These are phyloP conservation scores for Teratosphaeria epicoccoides DNA, from an alignment of 2,329 filamentous ascomycete species.

Conservation along the genomic window DNA sequence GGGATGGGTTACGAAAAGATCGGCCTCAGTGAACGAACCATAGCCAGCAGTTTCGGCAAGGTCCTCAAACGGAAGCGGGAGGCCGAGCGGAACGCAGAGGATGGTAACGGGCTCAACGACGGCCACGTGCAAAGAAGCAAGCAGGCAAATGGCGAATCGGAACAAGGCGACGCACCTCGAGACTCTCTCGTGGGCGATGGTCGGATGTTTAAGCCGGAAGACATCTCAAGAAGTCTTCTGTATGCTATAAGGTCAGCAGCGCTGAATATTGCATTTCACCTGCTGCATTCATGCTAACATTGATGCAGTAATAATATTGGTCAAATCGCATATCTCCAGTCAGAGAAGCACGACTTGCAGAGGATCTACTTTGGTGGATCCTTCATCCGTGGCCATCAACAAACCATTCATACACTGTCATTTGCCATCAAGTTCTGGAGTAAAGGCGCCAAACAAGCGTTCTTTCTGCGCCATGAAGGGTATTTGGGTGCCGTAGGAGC, in stretches of 20 bases:
- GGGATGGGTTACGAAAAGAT: slow-evolving; percentile 94
- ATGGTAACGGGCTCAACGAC: slow-evolving; percentile 49
- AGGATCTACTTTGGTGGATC: slow-evolving; percentile 97
- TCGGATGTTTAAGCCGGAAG: slow-evolving; percentile 61
- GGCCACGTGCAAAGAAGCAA: slow-evolving; percentile 34
- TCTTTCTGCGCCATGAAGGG: slow-evolving; percentile 90
- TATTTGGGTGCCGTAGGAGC: slow-evolving; percentile 91
- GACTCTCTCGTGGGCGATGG: slow-evolving; percentile 28
- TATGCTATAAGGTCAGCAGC: slow-evolving; percentile 71
- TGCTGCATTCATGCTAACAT: slow-evolving; percentile 16
- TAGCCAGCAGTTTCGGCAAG: slow-evolving; percentile 93
- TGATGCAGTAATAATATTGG: slow-evolving; percentile 79
- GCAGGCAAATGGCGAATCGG: slow-evolving; percentile 1
- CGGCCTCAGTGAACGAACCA: slow-evolving; percentile 87
- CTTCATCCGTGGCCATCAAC: slow-evolving; percentile 89
- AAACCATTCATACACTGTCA: slow-evolving; percentile 94
- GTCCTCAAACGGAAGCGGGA: slow-evolving; percentile 87
- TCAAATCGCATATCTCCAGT: slow-evolving; percentile 95
- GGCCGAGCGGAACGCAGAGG: slow-evolving; percentile 68
- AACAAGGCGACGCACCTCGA: slow-evolving; percentile 22
- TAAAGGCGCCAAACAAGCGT: slow-evolving; percentile 85
- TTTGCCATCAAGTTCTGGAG: slow-evolving; percentile 99
- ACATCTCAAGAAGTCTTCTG: slow-evolving; percentile 81
- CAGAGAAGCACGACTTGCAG: slow-evolving; percentile 80
- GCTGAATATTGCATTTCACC: too few species aligned